Conservation (phyloP, 495 filamentous ascomycete species). For the Penicillium crystallinum region DNA sequence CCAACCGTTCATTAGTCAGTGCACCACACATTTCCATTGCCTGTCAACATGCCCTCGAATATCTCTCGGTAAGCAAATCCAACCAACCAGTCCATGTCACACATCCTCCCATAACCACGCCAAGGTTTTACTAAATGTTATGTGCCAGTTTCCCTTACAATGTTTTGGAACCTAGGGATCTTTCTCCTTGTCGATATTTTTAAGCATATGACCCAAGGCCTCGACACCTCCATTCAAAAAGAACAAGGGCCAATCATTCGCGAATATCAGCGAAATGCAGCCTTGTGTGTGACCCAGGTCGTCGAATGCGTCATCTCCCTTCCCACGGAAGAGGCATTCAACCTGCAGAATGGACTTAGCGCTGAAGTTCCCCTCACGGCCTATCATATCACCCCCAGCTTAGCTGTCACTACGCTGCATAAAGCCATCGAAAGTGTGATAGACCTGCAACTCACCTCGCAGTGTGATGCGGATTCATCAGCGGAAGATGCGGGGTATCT, state of each 20-base stretch:
- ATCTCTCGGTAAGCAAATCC: constrained; percentile 12
- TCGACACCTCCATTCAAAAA: not conserved
- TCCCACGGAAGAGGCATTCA: constrained; percentile 15
- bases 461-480: not conserved
- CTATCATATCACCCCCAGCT: constrained; percentile 21
- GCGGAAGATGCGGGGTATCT: not conserved
- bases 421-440: constrained; percentile 16
- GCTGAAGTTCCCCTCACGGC: constrained; percentile 15
- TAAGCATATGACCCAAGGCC: not conserved
- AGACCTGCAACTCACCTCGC: not conserved
- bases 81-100: too few relatives aligned
- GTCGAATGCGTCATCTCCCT: constrained; percentile 6
- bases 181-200: constrained; percentile 13
- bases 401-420: constrained; percentile 15
- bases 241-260: not conserved
- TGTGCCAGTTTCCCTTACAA: constrained; percentile 12
- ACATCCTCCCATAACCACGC: not conserved
- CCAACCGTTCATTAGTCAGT: constrained; percentile 15
- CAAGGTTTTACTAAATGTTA: not conserved
- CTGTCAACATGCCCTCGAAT: constrained; percentile 16
- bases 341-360: constrained; percentile 18
- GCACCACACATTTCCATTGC: constrained; percentile 1
- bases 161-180: constrained; percentile 18
- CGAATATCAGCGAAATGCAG: constrained; percentile 1
- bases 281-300: constrained; percentile 2